A percentile compares a stretch with the other conserved stretches of the same genome.
phyloP scores from a whole-genome alignment of 371 early-diverging fungal species.

The Zychaea mexicana region DNA sequence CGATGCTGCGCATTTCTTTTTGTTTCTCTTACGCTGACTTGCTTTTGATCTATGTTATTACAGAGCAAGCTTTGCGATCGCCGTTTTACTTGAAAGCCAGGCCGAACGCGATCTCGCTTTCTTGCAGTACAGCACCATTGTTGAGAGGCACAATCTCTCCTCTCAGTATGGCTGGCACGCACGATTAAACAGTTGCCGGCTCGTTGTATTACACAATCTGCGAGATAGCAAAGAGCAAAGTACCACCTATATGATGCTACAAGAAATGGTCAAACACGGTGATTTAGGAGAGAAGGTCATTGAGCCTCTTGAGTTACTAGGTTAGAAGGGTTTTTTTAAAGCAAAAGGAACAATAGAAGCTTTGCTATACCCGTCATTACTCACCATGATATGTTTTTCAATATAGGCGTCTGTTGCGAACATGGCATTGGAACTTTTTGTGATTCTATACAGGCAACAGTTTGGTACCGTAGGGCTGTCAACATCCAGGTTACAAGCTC shows the following conservation, averaged over 20 bases:
- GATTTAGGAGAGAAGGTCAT: slow-evolving; percentile 4
- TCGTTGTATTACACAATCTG: slow-evolving; percentile 13
- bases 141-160: neutral
- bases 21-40: no score
- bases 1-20: no score
- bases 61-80: slow-evolving; percentile 26
- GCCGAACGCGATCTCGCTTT: slow-evolving; percentile 12
- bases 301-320: slow-evolving; percentile 23
- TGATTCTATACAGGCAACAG: slow-evolving; percentile 8
- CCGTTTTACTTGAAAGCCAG: slow-evolving; percentile 14
- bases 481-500: neutral
- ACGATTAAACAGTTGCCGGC: slow-evolving; percentile 9
- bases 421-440: slow-evolving; percentile 14
- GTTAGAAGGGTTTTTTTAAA: no score
- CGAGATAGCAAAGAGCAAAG: neutral
- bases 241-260: slow-evolving; percentile 9
- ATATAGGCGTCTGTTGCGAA: slow-evolving; percentile 24
- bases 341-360: no score
- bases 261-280: slow-evolving; percentile 11
- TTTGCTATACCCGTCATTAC: no score
- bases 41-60: no score
- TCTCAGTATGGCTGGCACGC: slow-evolving; percentile 22
- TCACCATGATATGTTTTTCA: neutral
- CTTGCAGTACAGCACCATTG: slow-evolving; percentile 10
- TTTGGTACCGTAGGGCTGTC: slow-evolving; percentile 7